Conservation (phyloP, 257 asterid species). For the Fraxinus cuspidata region DNA sequence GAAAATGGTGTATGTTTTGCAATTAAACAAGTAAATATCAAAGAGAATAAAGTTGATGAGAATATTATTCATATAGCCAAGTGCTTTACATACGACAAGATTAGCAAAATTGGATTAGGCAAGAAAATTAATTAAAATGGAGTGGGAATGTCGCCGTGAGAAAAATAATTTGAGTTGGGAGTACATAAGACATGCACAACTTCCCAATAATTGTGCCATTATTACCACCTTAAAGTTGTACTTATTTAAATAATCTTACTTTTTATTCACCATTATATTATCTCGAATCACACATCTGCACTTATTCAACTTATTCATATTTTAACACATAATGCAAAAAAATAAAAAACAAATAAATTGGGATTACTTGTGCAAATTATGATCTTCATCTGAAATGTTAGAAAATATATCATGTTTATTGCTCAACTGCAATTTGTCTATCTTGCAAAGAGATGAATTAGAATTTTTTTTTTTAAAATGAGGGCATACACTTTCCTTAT, state of each 20-base stretch:
- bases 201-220: constrained; percentile 82
- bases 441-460: no score
- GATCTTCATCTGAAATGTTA: constrained; percentile 4
- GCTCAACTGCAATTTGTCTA: not conserved
- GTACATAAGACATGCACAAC: constrained; percentile 43
- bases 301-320: no score
- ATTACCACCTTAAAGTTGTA: constrained; percentile 71
- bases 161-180: constrained; percentile 35
- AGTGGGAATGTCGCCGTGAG: constrained; percentile 71
- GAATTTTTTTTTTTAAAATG: no score
- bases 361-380: not conserved
- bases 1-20: constrained; percentile 24
- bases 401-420: constrained; percentile 17
- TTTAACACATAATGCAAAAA: no score
- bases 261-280: not conserved
- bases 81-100: constrained; percentile 58
- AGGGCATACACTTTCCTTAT: no score
- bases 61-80: constrained; percentile 36
- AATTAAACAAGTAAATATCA: constrained; percentile 15
- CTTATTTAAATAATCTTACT: constrained; percentile 28
- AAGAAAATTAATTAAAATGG: constrained; percentile 36
- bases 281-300: no score
- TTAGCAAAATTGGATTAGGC: constrained; percentile 47
- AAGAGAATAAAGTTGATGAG: constrained; percentile 26
- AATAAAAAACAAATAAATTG: no score